Evolutionary conservation across 2,329 filamentous ascomycete genomes (phyloP).

Genomic region (Aspergillaceae sp.): DNA sequence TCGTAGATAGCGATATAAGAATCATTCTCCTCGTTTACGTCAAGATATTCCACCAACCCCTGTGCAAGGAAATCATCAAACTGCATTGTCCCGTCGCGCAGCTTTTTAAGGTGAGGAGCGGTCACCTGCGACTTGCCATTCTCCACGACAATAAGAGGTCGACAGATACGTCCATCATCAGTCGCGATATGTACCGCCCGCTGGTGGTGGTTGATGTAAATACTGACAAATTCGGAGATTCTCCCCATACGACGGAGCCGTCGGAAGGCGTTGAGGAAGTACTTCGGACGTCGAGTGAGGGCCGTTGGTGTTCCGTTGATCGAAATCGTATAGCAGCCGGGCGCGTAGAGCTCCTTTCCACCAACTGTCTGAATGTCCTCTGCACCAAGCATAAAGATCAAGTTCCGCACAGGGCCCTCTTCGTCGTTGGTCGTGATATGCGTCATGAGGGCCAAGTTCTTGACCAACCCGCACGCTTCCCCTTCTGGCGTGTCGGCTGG

Average conservation of each 20-base stretch:
- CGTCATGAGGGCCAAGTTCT: conserved; percentile 97
- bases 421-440: conserved; percentile 97
- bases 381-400: conserved; percentile 78
- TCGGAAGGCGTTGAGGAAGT: conserved; percentile 77
- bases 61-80: conserved; percentile 91
- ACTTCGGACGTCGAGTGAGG: conserved; percentile 74
- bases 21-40: conserved; percentile 98
- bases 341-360: conserved; percentile 76
- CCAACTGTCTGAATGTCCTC: conserved; percentile 72
- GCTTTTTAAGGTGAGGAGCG: conserved; percentile 64
- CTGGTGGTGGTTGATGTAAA: conserved; percentile 91
- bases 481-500: conserved; percentile 96
- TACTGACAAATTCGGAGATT: conserved; percentile 92
- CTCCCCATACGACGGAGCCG: conserved; percentile 79
- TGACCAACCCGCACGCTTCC: conserved; percentile 94
- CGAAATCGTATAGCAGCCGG: conserved; percentile 81
- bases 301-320: conserved; percentile 94
- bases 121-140: conserved; percentile 75
- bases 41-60: conserved; percentile 90
- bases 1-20: conserved; percentile 88
- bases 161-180: conserved; percentile 92
- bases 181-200: conserved; percentile 90
- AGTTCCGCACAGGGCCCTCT: conserved; percentile 77
- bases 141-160: conserved; percentile 91
- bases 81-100: conserved; percentile 73